Conservation (phyloP, 768 basidiomycete genomes). For the Strobilomyces dryophilus region DNA sequence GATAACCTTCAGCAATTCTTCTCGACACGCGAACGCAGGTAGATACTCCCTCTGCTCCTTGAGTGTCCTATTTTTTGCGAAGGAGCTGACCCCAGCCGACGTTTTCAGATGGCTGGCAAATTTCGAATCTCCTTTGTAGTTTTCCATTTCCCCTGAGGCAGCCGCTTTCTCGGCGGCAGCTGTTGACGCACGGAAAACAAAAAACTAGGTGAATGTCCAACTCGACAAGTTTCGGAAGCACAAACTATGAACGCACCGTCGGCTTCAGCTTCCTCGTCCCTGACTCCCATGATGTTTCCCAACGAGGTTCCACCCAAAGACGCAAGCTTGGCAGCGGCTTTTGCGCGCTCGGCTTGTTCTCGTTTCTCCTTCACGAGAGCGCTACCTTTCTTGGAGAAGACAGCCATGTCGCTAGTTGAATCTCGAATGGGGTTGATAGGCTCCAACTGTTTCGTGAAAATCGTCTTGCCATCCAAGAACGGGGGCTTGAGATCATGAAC, state of each 20-base stretch:
- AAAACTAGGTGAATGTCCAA: slow-evolving; percentile 78
- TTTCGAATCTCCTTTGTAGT: slow-evolving; percentile 93
- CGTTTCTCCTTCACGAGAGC: slow-evolving; percentile 91
- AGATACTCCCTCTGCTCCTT: slow-evolving; percentile 96
- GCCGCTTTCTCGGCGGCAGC: slow-evolving; percentile 48
- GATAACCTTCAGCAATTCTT: slow-evolving; percentile 82
- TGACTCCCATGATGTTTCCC: slow-evolving; percentile 98
- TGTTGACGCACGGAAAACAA: slow-evolving; percentile 37
- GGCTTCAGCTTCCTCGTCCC: slow-evolving; percentile 90
- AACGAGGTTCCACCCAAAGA: slow-evolving; percentile 86
- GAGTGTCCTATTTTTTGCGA: slow-evolving; percentile 76
- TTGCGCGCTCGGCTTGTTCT: slow-evolving; percentile 93
- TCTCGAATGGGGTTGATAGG: slow-evolving; percentile 97
- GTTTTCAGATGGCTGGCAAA: slow-evolving; percentile 93
- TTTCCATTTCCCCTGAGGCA: slow-evolving; percentile 52
- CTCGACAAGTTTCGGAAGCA: slow-evolving; percentile 36
- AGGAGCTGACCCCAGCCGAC: slow-evolving; percentile 71
- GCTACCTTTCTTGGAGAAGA: slow-evolving; percentile 97
- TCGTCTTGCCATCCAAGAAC: slow-evolving; percentile 93
- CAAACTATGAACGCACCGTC: slow-evolving; percentile 59
- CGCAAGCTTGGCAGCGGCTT: slow-evolving; percentile 94
- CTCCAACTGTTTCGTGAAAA: slow-evolving; percentile 95
- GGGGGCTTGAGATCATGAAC: slow-evolving; percentile 97
- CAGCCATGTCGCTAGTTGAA: slow-evolving; percentile 88
- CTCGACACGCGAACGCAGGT: slow-evolving; percentile 95